Base-by-base conservation (phyloP, 2,329 filamentous ascomycete species). In the Fusarium acutatum region DNA sequence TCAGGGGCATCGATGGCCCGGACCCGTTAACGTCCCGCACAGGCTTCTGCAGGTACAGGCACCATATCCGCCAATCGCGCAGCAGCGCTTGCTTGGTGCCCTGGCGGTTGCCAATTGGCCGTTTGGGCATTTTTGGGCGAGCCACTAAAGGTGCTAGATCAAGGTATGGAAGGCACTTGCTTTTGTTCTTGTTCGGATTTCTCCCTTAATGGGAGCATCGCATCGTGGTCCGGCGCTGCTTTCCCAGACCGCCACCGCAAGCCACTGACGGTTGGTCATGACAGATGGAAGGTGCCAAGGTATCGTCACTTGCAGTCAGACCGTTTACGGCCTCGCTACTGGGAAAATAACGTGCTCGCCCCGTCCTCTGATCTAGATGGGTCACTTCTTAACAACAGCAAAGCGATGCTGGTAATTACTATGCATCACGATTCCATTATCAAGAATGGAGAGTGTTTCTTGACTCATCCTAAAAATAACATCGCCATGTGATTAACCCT, bases 31-130 rank as follows among this genome's bases (percentile, higher is more conserved):
- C 49, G 54, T 65, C 64, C 71, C 34, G 50, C 50, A 37, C 50
- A 54, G 50, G 20, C 59, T 70, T 50, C 68, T 78, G 74, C 76
- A 78, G 76, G 76, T 75, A 77, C 75, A 61, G 60, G 35, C 35
- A 41, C 59, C 35, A 40, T 67, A 50, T 70, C 70, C 71, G 70
- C 73, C 73, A 75, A 75, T 75, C 38, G 53, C 59, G 18, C 34
- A 47, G 15, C 67, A 69, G 68, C 73, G 73, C 59, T 72, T 73
- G 47, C 40, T 40, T 32, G 32, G 43, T 40, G 37, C 54, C 52
- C 69, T 49, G 32, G 37, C 40, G 49, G 50, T 41, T 47, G 35
- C 22, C 24, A 30, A 41, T 59, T 24, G 59, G 43, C 20, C 9
- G 57, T 67, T 68, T 60, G 50, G 64, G 24, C 17, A 22, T 52